These are phyloP conservation scores for Astrocystis sublimbata DNA, from an alignment of 495 filamentous ascomycete genomes.

Conservation along the genomic window DNA sequence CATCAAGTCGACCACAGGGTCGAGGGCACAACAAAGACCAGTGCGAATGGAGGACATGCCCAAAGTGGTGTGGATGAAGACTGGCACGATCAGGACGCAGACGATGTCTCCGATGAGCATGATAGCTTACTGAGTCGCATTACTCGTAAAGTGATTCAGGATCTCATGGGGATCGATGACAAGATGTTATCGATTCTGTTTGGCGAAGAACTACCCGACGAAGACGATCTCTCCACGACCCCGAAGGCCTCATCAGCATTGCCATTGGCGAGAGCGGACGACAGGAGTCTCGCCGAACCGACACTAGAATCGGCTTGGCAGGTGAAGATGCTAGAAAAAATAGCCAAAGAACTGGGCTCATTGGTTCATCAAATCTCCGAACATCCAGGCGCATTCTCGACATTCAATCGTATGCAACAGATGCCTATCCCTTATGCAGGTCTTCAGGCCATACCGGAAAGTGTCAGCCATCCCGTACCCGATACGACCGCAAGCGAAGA, in stretches of 20 bases:
- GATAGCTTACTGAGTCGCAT: conserved; percentile 79
- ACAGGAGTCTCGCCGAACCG: conserved; percentile 25
- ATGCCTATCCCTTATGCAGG: conserved; percentile 56
- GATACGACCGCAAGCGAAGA: conserved; percentile 24
- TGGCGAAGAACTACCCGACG: conserved; percentile 74
- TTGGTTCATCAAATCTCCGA: conserved; percentile 81
- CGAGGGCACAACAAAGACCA: conserved; percentile 24
- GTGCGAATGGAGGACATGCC: conserved; percentile 34
- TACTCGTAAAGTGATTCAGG: conserved; percentile 81
- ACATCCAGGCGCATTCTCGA: conserved; percentile 77
- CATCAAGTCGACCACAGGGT: conserved; percentile 20
- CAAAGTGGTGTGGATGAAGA: conserved; percentile 35
- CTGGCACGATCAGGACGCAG: conserved; percentile 45
- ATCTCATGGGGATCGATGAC: conserved; percentile 91
- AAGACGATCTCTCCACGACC: conserved; percentile 47
- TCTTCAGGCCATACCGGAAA: conserved; percentile 55
- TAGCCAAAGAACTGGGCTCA: conserved; percentile 82
- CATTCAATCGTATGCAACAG: conserved; percentile 61
- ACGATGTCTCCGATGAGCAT: conserved; percentile 34
- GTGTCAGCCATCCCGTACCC: conserved; percentile 30
- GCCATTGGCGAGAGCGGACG: conserved; percentile 20
- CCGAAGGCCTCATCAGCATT: conserved; percentile 36
- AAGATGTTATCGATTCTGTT: conserved; percentile 79
- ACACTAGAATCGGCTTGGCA: conserved; percentile 65
- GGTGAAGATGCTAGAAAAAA: conserved; percentile 72